Evolutionary conservation across 305 asterid genomes (phyloP), one percentile per base, ranked within the genome.

Genomic region (Solanum aculeatissimum): DNA sequence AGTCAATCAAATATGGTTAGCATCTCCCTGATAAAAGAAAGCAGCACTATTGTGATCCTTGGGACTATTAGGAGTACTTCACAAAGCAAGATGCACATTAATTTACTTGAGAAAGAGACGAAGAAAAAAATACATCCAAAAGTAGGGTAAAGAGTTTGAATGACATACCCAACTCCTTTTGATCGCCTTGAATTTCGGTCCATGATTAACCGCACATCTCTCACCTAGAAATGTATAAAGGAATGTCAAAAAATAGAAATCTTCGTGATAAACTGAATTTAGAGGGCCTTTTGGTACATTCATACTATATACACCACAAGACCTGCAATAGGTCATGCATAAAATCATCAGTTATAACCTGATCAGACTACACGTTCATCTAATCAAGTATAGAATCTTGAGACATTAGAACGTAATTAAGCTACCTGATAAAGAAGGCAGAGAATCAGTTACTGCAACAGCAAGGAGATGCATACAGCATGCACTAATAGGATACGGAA

Each of bases 141-240:
- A 29, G 65, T 25, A 85, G 72, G 60, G 70, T 53, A 3, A 18
- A 29, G 66, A 78, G 23, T 29, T 29, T 51, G 45, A 68, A 79
- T 14, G 69, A 88, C 98, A 84, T 95, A 97, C 99, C 99, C 98
- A 51, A 97, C 99, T 91, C 99, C 99, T 89, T 97, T 97, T 62
- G 99, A 97, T 78, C 98, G 91, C 91, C 98, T 94, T 51, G 99
- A 95, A 89, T 95, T 96, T 25, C 99, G 91, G 89, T 96, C 99
- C 99, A 96, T 96, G 84, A 96, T 96, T 60, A 96, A 89, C 65
- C 97, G 92, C 16, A 95, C 99, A 91, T 96, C 98, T 91, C 99
- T 95, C 49, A 96, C 99, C 99, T 95, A 88, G 82, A 87, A 65
- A 85, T 14, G 47, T 60, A 65, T 84, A 80, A 81, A 45, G 25